Base-by-base conservation (phyloP, 2,329 filamentous ascomycete genomes). In the Berkeleyomyces rouxiae region DNA sequence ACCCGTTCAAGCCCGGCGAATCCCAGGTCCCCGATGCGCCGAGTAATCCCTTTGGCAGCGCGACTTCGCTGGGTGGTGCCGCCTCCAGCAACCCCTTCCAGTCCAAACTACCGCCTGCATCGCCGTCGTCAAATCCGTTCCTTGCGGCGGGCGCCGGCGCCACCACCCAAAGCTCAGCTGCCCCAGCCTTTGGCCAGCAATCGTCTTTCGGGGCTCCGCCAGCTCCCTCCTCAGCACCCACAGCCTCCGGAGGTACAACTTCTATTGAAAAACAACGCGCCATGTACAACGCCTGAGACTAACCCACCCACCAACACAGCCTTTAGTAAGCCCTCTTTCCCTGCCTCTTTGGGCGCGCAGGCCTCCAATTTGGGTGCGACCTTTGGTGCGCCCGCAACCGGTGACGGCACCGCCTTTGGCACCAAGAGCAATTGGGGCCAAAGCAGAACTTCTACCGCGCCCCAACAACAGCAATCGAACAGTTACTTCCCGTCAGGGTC, bases 161-260 rank as follows among this genome's bases (percentile, higher is more conserved):
- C 53, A 40, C 46, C 46, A 37, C 37, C 46, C 42, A 61, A 7
- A 33, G 13, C 40, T 36, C 44, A 43, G 47, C 60, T 10, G 43
- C 57, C n/a, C 23, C 63, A 9, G 39, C 59, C 9, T 58, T 49
- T 36, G 62, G 62, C 13, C 46, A 37, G n/a, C 59, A 59, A 3
- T 65, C 64, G 33, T 47, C 64, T 2, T 65, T 65, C 46, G 43
- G 59, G n/a, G 60, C 47, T 6, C 49, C 60, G 13, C 44, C 58
- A 44, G 53, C 46, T 3, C 11, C 61, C 11, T 23, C 49, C 13
- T 39, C 55, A n/a, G 33, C 58, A 7, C 23, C 61, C 6, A 61
- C n/a, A 31, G 40, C 49, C n/a, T 13, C 63, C 44, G 37, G 42
- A 58, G 63, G 63, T 65, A 65, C 11, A 33, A 16, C 37, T 60